Base-by-base conservation (phyloP, 116 monocot species). In the Thalassia testudinum region DNA sequence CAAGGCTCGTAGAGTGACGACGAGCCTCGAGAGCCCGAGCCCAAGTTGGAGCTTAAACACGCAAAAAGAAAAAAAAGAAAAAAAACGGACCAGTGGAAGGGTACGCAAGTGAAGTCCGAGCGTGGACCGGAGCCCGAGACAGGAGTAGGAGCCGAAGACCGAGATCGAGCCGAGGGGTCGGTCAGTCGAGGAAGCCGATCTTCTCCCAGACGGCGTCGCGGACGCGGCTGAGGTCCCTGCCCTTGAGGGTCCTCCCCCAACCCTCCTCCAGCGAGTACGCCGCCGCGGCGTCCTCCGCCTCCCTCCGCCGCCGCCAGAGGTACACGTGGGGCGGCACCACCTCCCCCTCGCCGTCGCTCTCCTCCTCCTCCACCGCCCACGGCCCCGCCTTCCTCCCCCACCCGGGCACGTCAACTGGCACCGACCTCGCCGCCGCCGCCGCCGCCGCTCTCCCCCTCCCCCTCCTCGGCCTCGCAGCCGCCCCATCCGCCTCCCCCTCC, bases 311-410 rank as follows among this genome's bases (percentile, higher is more conserved):
- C 54, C 79, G 54, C 21, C 75, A 82, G 24, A 82, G 27, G 55
- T 79, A 86, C 77, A 72, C 79, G 60, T 86, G 86, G 24, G 92
- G 92, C 60, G 92, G 86, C 50, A 86, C 50, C 70, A 75, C 68
- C 55, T 61, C 69, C 8, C 26, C 57, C 29, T 17, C 63, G 28
- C 3, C 53, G 2, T 58, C 71, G n/a, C 62, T 70, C 0, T 55
- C 75, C 2, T 63, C 67, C 24, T 29, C 75, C 0, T 49, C 73
- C 2, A n/a, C 28, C 13, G 10, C 34, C 37, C 12, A 38, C 21
- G 28, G 44, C 10, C 21, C 54, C 12, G 12, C 38, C 16, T 20
- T 15, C 43, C 58, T 67, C 12, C 64, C 21, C 85, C 78, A 71
- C 18, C 57, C 58, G 30, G 85, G 85, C 34, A 83, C 70, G 66